Evolutionary conservation across 2,329 filamentous ascomycete genomes (phyloP), one percentile per base, ranked within the genome.

Genomic region (Epichloe uncinata): DNA sequence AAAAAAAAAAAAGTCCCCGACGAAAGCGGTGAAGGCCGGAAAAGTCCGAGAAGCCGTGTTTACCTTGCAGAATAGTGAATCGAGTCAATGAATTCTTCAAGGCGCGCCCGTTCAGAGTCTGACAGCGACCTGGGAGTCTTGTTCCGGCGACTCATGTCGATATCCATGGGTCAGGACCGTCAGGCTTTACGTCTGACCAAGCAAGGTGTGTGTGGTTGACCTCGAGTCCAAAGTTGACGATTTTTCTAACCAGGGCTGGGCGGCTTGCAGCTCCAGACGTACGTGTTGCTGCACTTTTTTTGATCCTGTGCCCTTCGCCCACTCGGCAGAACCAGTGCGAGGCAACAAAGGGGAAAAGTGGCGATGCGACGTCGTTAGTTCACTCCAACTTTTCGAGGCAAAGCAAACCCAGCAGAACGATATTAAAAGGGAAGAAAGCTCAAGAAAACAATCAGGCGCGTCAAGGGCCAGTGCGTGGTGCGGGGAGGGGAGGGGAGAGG

Each of bases 51-150:
- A 16, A 22, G 34, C 7, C 16, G 37, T 42, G 18, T 41, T 48
- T 73, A 95, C 89, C 89, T 81, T 55, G 86, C 80, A 48, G 91
- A 97, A 72, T 98, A 98, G 69, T 97, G 90, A 60, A 98, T 98
- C 34, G 81, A 80, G 61, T 97, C 89, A 57, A 93, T 81, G 64
- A 87, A 97, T 67, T 97, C 90, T 54, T 96, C 88, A 52, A 98
- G 75, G 53, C 84, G 81, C 57, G 84, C 81, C 57, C 85, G 82
- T 75, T 98, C 93, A 16, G 76, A 71, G 55, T 96, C 88, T 34
- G 83, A 81, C 51, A 98, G 72, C 54, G 84, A 78, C 54, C 91
- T 82, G 41, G 93, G 87, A 65, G 81, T 79, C 71, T 86, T 85
- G 73, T 97, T 97, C 65, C 91, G 86, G 66, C 91, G 82, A 60